Conservation (phyloP, 768 basidiomycete genomes). For the Pulveroboletus sp. region DNA sequence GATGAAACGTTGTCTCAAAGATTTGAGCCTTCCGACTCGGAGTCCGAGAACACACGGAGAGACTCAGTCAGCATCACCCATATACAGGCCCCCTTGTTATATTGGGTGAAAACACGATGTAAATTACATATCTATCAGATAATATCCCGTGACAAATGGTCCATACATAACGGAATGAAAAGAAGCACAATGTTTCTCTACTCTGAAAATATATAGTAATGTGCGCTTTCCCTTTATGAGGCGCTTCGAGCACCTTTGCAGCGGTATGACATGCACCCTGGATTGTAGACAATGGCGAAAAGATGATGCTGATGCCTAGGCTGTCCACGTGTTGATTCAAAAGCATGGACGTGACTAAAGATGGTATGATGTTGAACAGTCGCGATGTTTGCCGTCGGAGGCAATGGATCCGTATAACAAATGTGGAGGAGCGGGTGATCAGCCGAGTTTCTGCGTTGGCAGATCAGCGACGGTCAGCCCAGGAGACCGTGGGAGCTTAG, state of each 20-base stretch:
- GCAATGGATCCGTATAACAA: slow-evolving; percentile 8
- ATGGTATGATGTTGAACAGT: slow-evolving; percentile 8
- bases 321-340: slow-evolving; percentile 6
- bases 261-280: slow-evolving; percentile 8
- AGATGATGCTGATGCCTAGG: slow-evolving; percentile 6
- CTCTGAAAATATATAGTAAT: slow-evolving; percentile 12
- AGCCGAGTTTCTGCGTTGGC: slow-evolving; percentile 21
- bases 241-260: slow-evolving; percentile 1
- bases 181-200: not conserved
- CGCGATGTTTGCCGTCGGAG: slow-evolving; percentile 18
- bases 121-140: slow-evolving; percentile 31
- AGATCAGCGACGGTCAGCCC: slow-evolving; percentile 19
- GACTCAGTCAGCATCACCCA: not conserved
- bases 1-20: not conserved
- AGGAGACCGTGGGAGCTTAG: slow-evolving; percentile 10
- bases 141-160: slow-evolving; percentile 23
- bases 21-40: too few species aligned
- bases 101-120: slow-evolving; percentile 14
- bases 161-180: slow-evolving; percentile 25
- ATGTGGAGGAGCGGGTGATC: slow-evolving; percentile 15
- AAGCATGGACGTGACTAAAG: not conserved
- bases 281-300: slow-evolving; percentile 7
- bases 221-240: slow-evolving; percentile 6
- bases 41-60: too few species aligned
- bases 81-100: slow-evolving; percentile 1